Conservation (phyloP, 805 yeast genomes). For the Starmerella khaoyaiensis region DNA sequence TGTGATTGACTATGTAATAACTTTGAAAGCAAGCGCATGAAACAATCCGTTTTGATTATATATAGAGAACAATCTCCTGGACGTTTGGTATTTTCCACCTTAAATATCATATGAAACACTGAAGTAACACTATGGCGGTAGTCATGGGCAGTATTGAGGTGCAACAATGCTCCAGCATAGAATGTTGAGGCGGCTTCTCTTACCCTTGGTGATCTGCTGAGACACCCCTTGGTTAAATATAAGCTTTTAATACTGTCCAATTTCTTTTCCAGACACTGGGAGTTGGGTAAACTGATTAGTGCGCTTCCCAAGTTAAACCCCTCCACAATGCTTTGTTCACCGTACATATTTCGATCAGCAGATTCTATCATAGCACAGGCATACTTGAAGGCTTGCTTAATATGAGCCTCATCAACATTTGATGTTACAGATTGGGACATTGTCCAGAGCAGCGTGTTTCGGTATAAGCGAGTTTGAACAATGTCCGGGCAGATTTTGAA, state of each 20-base stretch:
- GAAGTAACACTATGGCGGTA: slow-evolving; percentile 5
- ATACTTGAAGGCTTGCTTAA: slow-evolving; percentile 26
- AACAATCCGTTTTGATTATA: background rate
- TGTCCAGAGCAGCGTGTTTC: slow-evolving; percentile 19
- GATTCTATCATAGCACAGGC: slow-evolving; percentile 21
- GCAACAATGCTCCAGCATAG: slow-evolving; percentile 19
- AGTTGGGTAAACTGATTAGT: slow-evolving; percentile 14
- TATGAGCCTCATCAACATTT: slow-evolving; percentile 25
- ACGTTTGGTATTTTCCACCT: background rate
- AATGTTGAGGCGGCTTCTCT: slow-evolving; percentile 25
- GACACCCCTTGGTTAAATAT: slow-evolving; percentile 21
- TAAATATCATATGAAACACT: background rate
- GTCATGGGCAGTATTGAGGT: background rate
- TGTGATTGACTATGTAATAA: background rate
- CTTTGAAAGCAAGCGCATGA: background rate
- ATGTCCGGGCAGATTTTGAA: slow-evolving; percentile 12
- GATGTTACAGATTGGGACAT: slow-evolving; percentile 13
- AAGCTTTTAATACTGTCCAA: slow-evolving; percentile 23
- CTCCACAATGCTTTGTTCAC: slow-evolving; percentile 21
- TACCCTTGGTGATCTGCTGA: slow-evolving; percentile 19
- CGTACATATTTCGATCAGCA: slow-evolving; percentile 23
- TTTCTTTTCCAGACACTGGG: slow-evolving; percentile 5
- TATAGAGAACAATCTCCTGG: background rate
- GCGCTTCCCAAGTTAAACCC: slow-evolving; percentile 24
- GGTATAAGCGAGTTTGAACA: slow-evolving; percentile 10